Evolutionary conservation across 495 filamentous ascomycete species (phyloP).

Genomic region (Penicillium salamii): DNA sequence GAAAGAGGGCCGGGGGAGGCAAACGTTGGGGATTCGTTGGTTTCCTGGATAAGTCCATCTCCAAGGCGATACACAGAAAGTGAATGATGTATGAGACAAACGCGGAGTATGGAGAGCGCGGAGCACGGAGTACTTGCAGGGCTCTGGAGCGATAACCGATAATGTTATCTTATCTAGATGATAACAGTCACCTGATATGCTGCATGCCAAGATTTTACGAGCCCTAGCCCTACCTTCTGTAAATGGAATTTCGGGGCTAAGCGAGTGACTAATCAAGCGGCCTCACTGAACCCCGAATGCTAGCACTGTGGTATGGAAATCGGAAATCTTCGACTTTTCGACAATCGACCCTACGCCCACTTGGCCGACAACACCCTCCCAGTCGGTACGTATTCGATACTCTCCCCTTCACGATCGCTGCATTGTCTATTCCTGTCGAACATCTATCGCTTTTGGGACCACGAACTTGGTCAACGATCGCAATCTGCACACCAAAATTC

Average conservation of each 20-base stretch:
- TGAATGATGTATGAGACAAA: too few relatives aligned
- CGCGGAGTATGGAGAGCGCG: too few relatives aligned
- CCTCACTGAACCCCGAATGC: constrained; percentile 19
- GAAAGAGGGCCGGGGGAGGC: constrained; percentile 74
- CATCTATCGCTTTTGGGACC: constrained; percentile 9
- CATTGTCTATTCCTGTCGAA: constrained; percentile 10
- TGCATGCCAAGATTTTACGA: too few relatives aligned
- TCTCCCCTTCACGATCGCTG: background rate
- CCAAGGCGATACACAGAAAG: background rate
- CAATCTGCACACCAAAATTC: constrained; percentile 20
- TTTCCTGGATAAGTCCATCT: constrained; percentile 29
- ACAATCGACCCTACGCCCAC: constrained; percentile 38
- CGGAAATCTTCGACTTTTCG: constrained; percentile 47
- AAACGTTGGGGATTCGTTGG: constrained; percentile 53
- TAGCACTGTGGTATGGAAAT: constrained; percentile 32
- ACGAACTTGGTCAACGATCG: constrained; percentile 10
- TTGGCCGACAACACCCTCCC: constrained; percentile 42
- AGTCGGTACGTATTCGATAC: constrained; percentile 43
- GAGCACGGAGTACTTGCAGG: background rate
- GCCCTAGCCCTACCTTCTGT: too few relatives aligned
- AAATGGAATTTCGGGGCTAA: too few relatives aligned
- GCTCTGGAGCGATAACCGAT: constrained; percentile 9
- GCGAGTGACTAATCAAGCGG: constrained; percentile 23
- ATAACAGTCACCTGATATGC: too few relatives aligned
- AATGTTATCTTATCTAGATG: constrained; percentile 16